Percentiles rank a stretch among this genome's conserved stretches.
phyloP scores from a whole-genome alignment of 2,329 filamentous ascomycete genomes.

The Exophiala sp. region DNA sequence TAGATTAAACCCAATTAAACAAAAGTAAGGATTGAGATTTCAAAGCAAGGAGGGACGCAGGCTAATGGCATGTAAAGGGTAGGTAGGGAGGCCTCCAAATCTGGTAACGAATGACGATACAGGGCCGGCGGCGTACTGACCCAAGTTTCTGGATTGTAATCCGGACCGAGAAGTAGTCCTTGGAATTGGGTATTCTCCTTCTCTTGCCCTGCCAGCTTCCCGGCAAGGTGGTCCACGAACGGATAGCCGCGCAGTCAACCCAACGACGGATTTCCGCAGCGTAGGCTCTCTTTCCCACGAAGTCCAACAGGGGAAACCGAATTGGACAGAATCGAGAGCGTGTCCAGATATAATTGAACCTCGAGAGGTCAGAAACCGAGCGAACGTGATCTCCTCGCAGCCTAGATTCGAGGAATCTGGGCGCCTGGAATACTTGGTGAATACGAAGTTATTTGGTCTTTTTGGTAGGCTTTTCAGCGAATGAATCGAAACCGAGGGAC shows the following conservation, averaged over 20 bases:
- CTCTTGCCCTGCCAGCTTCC: background rate
- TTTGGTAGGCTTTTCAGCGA: slow-evolving; percentile 19
- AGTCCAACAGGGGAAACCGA: background rate
- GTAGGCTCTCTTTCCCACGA: background rate
- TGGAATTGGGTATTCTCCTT: background rate
- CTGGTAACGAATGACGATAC: slow-evolving; percentile 10
- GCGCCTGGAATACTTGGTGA: slow-evolving; percentile 3
- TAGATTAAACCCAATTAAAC: slow-evolving; percentile 16
- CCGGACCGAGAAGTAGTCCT: slow-evolving; percentile 2
- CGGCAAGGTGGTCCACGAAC: background rate
- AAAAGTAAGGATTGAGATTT: slow-evolving; percentile 14
- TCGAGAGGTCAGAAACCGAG: background rate
- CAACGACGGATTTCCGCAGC: slow-evolving; percentile 6
- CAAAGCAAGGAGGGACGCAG: slow-evolving; percentile 20
- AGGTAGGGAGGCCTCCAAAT: slow-evolving; percentile 2
- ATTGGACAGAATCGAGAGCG: background rate
- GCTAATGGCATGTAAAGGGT: slow-evolving; percentile 2
- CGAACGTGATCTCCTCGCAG: background rate
- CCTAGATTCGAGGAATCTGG: background rate
- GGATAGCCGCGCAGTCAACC: slow-evolving; percentile 5
- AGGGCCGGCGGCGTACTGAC: slow-evolving; percentile 9
- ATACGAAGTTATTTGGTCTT: background rate
- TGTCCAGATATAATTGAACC: background rate
- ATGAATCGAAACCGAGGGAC: slow-evolving; percentile 25
- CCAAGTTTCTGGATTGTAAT: slow-evolving; percentile 14